phyloP scores from a whole-genome alignment of 352 stramenopile species.

The Globisporangium alternatum region DNA sequence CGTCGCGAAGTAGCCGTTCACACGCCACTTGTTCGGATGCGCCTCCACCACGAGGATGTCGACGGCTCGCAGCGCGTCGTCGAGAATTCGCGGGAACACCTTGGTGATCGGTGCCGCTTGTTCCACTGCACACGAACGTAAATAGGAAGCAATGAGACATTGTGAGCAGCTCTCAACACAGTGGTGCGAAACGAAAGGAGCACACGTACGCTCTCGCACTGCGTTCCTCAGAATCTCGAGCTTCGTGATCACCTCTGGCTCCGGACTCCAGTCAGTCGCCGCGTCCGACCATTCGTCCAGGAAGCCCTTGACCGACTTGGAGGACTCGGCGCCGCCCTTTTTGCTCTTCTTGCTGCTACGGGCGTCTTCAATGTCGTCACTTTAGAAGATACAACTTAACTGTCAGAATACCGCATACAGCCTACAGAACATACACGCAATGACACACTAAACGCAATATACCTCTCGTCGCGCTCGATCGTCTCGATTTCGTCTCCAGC shows the following conservation, averaged over 20 bases:
- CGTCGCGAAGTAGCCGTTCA: constrained; percentile 87
- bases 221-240: constrained; percentile 58
- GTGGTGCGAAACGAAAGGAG: background rate
- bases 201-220: constrained; percentile 57
- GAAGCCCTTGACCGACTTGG: constrained; percentile 52
- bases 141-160: no score
- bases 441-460: background rate
- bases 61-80: constrained; percentile 75
- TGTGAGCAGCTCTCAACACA: no score
- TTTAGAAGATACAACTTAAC: background rate
- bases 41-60: constrained; percentile 78
- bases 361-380: constrained; percentile 13
- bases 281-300: constrained; percentile 63
- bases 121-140: constrained; percentile 29
- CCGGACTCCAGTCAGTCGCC: constrained; percentile 67
- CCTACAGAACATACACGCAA: background rate
- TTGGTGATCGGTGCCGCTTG: constrained; percentile 66
- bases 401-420: background rate
- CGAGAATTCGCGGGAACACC: constrained; percentile 73
- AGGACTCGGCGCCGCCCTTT: constrained; percentile 45
- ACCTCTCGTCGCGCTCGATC: constrained; percentile 34
- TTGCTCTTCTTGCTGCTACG: constrained; percentile 32
- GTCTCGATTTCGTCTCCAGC: constrained; percentile 85
- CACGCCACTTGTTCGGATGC: constrained; percentile 86
- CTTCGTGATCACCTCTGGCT: constrained; percentile 42